Evolutionary conservation across 441 rosid species (phyloP), one percentile per base, ranked within the genome.

Genomic region (Hura crepitans): DNA sequence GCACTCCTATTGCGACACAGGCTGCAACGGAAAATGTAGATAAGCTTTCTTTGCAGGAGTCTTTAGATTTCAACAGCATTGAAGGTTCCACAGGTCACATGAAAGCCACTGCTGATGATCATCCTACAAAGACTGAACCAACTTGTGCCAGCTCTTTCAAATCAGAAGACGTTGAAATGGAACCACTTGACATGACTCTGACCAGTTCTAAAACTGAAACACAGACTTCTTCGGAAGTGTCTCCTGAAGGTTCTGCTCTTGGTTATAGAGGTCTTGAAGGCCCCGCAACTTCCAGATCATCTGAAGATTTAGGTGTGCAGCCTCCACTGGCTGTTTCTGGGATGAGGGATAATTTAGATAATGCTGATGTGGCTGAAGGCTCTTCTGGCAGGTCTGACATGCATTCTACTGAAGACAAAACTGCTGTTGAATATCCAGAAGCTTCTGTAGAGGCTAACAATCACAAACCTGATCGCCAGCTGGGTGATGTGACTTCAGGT

Each of bases 1-100:
- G 45, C 43, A 66, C 47, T 33, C 76, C 76, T 63, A 71, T 37
- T 69, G 30, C 27, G 70, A 39, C 49, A 65, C 72, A 23, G 31
- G 57, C 22, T 65, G 14, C 20, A 39, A 62, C 78, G 63, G 78
- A 28, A 70, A 76, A 65, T 9, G 22, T 46, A 28, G 2, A 56
- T 7, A 62, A 69, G 45, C 42, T 65, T 71, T 33, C 62, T 47
- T 15, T 42, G 18, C 70, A 49, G 35, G 72, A 42, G 61, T 72
- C 46, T n/a, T 43, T 27, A 60, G 68, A 53, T 54, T 12, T 58
- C 27, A 18, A n/a, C 54, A 66, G 33, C 35, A 12, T 31, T 60
- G 27, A 58, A 39, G 50, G 60, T 23, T 56, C 53, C 15, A 28
- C 47, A 23, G 58, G 30, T 65, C 58, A 17, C 53, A 33, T 8